Evolutionary conservation across 805 yeast species (phyloP).

Genomic region (Candida quercuum): DNA sequence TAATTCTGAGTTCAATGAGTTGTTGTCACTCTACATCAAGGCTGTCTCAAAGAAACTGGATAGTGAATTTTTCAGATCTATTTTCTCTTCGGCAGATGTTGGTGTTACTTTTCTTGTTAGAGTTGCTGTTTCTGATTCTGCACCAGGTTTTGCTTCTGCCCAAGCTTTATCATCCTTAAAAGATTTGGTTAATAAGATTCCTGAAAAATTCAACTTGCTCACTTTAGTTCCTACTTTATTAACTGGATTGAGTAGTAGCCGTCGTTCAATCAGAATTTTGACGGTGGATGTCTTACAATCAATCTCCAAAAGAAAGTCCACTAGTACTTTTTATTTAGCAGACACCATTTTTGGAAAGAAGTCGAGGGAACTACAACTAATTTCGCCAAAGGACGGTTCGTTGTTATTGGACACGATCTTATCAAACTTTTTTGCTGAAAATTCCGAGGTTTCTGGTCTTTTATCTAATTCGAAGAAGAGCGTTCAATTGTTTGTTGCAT

Average conservation of each 20-base stretch:
- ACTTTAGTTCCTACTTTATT: slow-evolving; percentile 55
- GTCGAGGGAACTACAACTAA: slow-evolving; percentile 43
- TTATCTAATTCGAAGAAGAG: slow-evolving; percentile 46
- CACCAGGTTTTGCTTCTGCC: slow-evolving; percentile 54
- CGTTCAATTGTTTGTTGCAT: slow-evolving; percentile 54
- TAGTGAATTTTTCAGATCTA: slow-evolving; percentile 24
- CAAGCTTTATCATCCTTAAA: slow-evolving; percentile 40
- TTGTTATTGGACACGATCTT: slow-evolving; percentile 35
- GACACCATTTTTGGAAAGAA: slow-evolving; percentile 53
- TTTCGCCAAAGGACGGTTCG: slow-evolving; percentile 62
- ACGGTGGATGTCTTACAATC: slow-evolving; percentile 33
- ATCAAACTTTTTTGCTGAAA: slow-evolving; percentile 46
- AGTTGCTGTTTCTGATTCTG: slow-evolving; percentile 47
- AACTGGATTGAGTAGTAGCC: slow-evolving; percentile 47
- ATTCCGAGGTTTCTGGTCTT: slow-evolving; percentile 35
- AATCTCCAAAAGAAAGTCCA: slow-evolving; percentile 31
- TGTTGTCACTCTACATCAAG: slow-evolving; percentile 38
- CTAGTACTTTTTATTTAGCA: slow-evolving; percentile 40
- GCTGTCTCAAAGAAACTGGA: slow-evolving; percentile 30
- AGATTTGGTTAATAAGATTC: slow-evolving; percentile 26
- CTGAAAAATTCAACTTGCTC: slow-evolving; percentile 38
- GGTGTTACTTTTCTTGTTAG: slow-evolving; percentile 56
- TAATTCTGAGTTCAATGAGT: slow-evolving; percentile 35
- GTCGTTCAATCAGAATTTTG: slow-evolving; percentile 43
- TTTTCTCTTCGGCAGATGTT: slow-evolving; percentile 36